phyloP scores from a whole-genome alignment of 1,139 yeast genomes.

The Pichia norvegensis region DNA sequence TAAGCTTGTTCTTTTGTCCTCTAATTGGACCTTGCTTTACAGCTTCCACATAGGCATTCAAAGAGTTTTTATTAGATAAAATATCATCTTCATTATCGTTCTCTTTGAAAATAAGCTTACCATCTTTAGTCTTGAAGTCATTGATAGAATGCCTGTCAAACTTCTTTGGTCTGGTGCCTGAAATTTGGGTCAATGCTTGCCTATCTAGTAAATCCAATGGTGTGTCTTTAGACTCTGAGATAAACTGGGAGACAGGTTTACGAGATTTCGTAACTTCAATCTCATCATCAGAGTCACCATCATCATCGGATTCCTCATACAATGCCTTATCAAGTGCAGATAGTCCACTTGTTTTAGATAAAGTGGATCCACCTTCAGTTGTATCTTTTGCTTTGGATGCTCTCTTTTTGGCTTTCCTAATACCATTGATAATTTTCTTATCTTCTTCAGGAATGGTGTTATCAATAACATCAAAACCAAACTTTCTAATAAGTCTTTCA shows the following conservation, averaged over 20 bases:
- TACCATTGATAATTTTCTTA: conserved; percentile 69
- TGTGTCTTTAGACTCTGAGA: conserved; percentile 69
- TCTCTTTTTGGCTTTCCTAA: conserved; percentile 78
- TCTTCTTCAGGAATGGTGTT: conserved; percentile 85
- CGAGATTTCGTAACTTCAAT: conserved; percentile 29
- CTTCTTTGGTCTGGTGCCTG: conserved; percentile 71
- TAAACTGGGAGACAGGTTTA: conserved; percentile 43
- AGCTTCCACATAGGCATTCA: conserved; percentile 90
- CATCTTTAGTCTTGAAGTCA: conserved; percentile 43
- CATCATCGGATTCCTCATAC: conserved; percentile 46
- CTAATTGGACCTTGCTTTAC: conserved; percentile 87
- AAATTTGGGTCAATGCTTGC: conserved; percentile 75
- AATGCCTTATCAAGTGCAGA: conserved; percentile 84
- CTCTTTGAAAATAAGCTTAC: conserved; percentile 42
- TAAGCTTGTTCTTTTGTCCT: conserved; percentile 86
- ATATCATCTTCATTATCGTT: conserved; percentile 45
- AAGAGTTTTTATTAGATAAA: conserved; percentile 45
- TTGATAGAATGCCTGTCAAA: conserved; percentile 37
- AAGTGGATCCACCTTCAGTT: conserved; percentile 25
- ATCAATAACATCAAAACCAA: conserved; percentile 77
- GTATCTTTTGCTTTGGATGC: conserved; percentile 58
- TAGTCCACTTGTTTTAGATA: conserved; percentile 28
- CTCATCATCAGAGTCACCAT: conserved; percentile 37
- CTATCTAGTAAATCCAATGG: conserved; percentile 88
- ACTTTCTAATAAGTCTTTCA: conserved; percentile 83